A percentile compares a stretch with the other conserved stretches of the same genome.
Evolutionary conservation across 345 rosid species (phyloP).

Genomic region (Physaria fendleri): DNA sequence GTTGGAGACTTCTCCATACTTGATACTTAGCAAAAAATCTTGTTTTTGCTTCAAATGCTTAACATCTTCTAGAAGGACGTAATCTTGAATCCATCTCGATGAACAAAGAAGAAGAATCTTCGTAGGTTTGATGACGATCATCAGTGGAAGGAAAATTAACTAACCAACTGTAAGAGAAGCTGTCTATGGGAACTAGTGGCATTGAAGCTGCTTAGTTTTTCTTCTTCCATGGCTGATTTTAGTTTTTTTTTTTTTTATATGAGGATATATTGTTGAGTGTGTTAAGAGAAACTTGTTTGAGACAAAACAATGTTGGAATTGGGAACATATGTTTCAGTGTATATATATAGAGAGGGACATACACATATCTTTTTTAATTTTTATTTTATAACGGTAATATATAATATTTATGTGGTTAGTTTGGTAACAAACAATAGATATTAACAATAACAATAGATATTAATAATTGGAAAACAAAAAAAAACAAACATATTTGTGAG

Average conservation of each 20-base stretch:
- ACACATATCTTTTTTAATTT: slow-evolving; percentile 20
- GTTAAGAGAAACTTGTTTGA: slow-evolving; percentile 15
- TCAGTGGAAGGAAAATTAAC: slow-evolving; percentile 57
- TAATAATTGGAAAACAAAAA: slow-evolving; percentile 45
- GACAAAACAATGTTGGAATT: slow-evolving; percentile 24
- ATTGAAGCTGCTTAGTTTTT: slow-evolving; percentile 41
- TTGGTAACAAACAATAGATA: slow-evolving; percentile 57
- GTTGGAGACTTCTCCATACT: too few species aligned
- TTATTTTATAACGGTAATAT: slow-evolving; percentile 20
- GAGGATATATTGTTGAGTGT: slow-evolving; percentile 6
- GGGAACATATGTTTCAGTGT: slow-evolving; percentile 31
- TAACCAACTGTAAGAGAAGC: slow-evolving; percentile 89
- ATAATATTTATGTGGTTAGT: slow-evolving; percentile 44
- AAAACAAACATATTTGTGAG: slow-evolving; percentile 44
- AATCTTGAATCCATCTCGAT: slow-evolving; percentile 95
- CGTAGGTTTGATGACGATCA: slow-evolving; percentile 52
- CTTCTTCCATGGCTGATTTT: slow-evolving; percentile 22
- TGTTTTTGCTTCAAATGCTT: too few species aligned
- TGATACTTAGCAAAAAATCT: too few species aligned
- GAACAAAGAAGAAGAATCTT: slow-evolving; percentile 75
- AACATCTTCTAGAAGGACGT: slow-evolving; percentile 87
- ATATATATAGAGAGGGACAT: slow-evolving; percentile 32
- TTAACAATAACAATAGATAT: too few species aligned
- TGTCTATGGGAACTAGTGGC: slow-evolving; percentile 74
- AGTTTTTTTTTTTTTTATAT: background rate